A percentile compares a stretch with the other conserved stretches of the same genome.
Conservation (phyloP, 805 yeast genomes). For the Candida caryicola region DNA sequence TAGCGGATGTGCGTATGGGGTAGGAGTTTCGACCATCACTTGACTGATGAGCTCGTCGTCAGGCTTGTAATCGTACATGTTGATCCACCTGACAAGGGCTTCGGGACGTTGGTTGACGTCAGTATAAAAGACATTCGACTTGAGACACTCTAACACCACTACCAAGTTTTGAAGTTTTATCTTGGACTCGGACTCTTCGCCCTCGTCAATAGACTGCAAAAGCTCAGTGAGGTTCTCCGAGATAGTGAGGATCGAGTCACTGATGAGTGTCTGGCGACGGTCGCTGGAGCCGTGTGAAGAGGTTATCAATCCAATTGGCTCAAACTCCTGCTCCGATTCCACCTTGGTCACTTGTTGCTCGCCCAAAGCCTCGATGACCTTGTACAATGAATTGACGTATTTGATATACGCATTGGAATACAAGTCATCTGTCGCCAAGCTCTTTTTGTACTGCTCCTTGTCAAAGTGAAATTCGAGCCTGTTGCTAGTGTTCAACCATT, state of each 20-base stretch:
- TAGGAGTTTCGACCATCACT: conserved; percentile 42
- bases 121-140: conserved; percentile 46
- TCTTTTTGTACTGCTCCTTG: conserved; percentile 36
- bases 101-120: conserved; percentile 42
- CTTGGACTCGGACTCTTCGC: conserved; percentile 9
- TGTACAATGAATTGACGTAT: conserved; percentile 51
- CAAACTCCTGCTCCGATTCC: conserved; percentile 18
- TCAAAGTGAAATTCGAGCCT: conserved; percentile 40
- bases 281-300: not conserved
- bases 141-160: conserved; percentile 56
- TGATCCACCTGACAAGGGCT: conserved; percentile 58
- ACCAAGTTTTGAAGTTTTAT: conserved; percentile 40
- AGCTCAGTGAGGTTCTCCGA: not conserved
- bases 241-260: not conserved
- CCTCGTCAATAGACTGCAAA: conserved; percentile 14
- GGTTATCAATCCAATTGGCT: conserved; percentile 28
- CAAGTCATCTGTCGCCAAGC: conserved; percentile 38
- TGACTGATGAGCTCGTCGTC: conserved; percentile 47
- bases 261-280: conserved; percentile 1
- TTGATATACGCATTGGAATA: conserved; percentile 40
- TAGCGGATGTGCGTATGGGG: conserved; percentile 46
- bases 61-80: conserved; percentile 67
- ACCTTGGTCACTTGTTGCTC: conserved; percentile 15
- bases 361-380: conserved; percentile 43
- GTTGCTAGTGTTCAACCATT: conserved; percentile 42